Conservation (phyloP, 2,329 filamentous ascomycete species). For the Taxawa tesnikishii region DNA sequence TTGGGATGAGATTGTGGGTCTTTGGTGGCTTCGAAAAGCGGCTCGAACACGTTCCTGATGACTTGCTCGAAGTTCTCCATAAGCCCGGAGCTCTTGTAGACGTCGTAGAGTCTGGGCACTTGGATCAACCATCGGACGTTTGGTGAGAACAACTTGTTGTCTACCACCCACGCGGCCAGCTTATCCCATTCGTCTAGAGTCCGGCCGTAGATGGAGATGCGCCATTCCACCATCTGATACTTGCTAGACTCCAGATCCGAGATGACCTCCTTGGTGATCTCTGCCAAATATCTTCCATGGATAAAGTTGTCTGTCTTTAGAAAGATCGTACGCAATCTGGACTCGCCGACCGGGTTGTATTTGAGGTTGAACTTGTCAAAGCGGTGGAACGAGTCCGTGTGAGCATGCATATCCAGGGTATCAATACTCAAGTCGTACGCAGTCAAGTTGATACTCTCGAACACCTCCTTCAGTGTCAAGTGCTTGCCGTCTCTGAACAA, state of each 20-base stretch:
- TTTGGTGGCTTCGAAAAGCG: slow-evolving; percentile 86
- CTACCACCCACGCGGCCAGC: slow-evolving; percentile 89
- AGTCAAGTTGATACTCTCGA: slow-evolving; percentile 92
- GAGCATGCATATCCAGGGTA: slow-evolving; percentile 97
- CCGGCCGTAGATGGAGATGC: slow-evolving; percentile 92
- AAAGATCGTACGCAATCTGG: slow-evolving; percentile 91
- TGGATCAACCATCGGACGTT: slow-evolving; percentile 97
- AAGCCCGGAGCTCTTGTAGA: slow-evolving; percentile 80
- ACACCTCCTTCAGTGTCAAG: slow-evolving; percentile 83
- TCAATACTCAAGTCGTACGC: slow-evolving; percentile 97
- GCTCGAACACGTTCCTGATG: slow-evolving; percentile 81
- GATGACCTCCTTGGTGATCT: slow-evolving; percentile 97
- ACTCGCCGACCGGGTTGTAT: slow-evolving; percentile 95
- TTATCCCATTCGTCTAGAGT: slow-evolving; percentile 95
- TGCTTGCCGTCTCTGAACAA: slow-evolving; percentile 86
- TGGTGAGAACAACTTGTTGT: slow-evolving; percentile 95
- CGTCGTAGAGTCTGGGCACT: slow-evolving; percentile 84
- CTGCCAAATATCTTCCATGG: slow-evolving; percentile 85
- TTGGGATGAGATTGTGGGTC: slow-evolving; percentile 81
- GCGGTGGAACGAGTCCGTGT: slow-evolving; percentile 94
- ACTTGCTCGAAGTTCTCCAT: slow-evolving; percentile 88
- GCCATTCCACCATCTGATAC: slow-evolving; percentile 99
- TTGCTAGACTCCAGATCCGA: slow-evolving; percentile 96
- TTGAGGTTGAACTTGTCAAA: slow-evolving; percentile 99
- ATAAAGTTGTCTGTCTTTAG: slow-evolving; percentile 98